phyloP scores from a whole-genome alignment of 306 rosid genomes.

The cucumber (Cucumis sativus) region DNA sequence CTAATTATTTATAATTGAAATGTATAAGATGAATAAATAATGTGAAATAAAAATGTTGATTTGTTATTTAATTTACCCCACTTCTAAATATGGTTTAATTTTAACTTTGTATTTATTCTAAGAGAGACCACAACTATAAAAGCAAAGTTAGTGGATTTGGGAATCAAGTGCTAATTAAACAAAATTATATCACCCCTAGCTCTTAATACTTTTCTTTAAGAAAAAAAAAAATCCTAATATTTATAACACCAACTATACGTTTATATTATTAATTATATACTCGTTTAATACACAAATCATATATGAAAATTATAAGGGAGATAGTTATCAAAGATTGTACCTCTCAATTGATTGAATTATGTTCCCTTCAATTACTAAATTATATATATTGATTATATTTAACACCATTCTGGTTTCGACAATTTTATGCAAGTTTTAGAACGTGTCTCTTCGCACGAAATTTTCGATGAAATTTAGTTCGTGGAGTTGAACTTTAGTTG shows the following conservation, averaged over 20 bases:
- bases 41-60: not conserved
- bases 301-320: no score
- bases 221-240: no score
- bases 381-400: no score
- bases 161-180: not conserved
- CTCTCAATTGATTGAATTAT: no score
- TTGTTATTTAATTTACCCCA: not conserved
- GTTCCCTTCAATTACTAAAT: no score
- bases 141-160: not conserved
- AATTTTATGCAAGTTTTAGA: no score
- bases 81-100: not conserved
- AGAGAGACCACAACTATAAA: not conserved
- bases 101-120: not conserved
- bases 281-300: no score
- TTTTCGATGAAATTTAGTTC: no score
- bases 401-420: no score
- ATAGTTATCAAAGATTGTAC: no score
- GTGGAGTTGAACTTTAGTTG: no score
- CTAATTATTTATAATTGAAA: not conserved
- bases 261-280: not conserved
- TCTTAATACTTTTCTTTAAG: not conserved
- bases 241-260: not conserved
- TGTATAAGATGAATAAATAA: not conserved
- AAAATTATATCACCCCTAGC: not conserved
- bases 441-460: no score